Percentiles rank a stretch among this genome's conserved stretches.
Evolutionary conservation across 1,284 basidiomycete species (phyloP).

Genomic region (Rhodotorula sp.): DNA sequence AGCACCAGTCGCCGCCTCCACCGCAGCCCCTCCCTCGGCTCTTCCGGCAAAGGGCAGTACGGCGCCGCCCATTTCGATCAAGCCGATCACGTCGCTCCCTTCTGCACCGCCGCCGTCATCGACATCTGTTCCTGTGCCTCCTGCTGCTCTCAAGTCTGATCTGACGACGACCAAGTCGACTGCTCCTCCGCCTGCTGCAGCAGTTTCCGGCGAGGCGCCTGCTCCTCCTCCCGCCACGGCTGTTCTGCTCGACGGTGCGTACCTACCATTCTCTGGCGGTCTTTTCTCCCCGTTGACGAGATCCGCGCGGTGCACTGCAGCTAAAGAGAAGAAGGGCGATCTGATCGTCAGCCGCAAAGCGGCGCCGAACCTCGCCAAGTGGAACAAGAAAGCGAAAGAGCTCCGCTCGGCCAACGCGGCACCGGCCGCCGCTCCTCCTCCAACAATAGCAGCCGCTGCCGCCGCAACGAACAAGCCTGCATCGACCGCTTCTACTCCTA

Average conservation of each 20-base stretch:
- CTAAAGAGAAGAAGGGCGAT: constrained; percentile 65
- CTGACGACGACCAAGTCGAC: neutral
- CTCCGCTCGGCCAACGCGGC: constrained; percentile 52
- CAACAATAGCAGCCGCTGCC: neutral
- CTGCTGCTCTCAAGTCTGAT: neutral
- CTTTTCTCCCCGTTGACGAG: no score
- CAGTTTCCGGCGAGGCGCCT: neutral
- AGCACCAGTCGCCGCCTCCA: neutral
- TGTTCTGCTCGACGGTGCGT: constrained; percentile 21
- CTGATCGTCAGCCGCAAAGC: constrained; percentile 86
- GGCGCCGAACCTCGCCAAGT: constrained; percentile 84
- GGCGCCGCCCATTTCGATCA: constrained; percentile 25
- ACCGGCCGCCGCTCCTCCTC: neutral
- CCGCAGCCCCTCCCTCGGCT: neutral
- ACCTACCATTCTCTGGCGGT: no score
- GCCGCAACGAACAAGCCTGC: neutral
- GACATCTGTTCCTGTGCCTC: neutral
- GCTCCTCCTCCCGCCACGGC: constrained; percentile 1
- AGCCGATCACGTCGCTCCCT: constrained; percentile 12
- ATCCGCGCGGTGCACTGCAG: constrained; percentile 13
- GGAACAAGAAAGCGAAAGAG: constrained; percentile 89
- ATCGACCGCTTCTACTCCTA: neutral
- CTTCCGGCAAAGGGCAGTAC: neutral
- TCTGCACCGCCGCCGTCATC: neutral
- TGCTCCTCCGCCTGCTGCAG: neutral